Conservation (phyloP, 805 yeast species). For the Teunomyces aglyptinius region DNA sequence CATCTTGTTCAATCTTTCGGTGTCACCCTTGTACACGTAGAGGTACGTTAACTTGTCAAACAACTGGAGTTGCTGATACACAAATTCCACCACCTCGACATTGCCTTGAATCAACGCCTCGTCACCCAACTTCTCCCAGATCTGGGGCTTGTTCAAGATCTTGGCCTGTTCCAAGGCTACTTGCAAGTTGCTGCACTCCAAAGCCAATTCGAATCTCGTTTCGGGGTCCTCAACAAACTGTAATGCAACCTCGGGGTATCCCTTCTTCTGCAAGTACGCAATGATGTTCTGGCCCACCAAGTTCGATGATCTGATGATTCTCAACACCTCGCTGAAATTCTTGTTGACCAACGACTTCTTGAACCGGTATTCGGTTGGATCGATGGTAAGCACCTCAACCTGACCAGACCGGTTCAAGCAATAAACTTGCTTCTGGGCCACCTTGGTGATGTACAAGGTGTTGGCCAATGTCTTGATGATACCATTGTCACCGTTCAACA, state of each 20-base stretch:
- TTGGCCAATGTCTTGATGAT: slow-evolving; percentile 88
- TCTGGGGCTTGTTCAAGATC: slow-evolving; percentile 59
- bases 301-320: slow-evolving; percentile 83
- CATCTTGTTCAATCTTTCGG: slow-evolving; percentile 75
- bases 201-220: slow-evolving; percentile 91
- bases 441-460: slow-evolving; percentile 78
- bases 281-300: slow-evolving; percentile 97
- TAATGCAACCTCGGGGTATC: slow-evolving; percentile 95
- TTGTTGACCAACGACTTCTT: slow-evolving; percentile 87
- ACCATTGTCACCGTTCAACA: slow-evolving; percentile 93
- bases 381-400: slow-evolving; percentile 75
- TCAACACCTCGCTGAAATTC: slow-evolving; percentile 86
- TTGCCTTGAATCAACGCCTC: slow-evolving; percentile 93
- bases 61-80: slow-evolving; percentile 80
- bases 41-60: slow-evolving; percentile 89
- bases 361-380: slow-evolving; percentile 96
- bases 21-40: slow-evolving; percentile 82
- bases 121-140: slow-evolving; percentile 80
- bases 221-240: slow-evolving; percentile 97
- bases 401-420: slow-evolving; percentile 84
- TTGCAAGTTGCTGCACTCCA: slow-evolving; percentile 85
- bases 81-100: slow-evolving; percentile 77
- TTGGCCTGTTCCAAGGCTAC: slow-evolving; percentile 90
- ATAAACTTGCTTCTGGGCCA: slow-evolving; percentile 66
- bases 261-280: slow-evolving; percentile 90